Evolutionary conservation across 2,329 filamentous ascomycete genomes (phyloP).

Genomic region (Fusarium temperatum): DNA sequence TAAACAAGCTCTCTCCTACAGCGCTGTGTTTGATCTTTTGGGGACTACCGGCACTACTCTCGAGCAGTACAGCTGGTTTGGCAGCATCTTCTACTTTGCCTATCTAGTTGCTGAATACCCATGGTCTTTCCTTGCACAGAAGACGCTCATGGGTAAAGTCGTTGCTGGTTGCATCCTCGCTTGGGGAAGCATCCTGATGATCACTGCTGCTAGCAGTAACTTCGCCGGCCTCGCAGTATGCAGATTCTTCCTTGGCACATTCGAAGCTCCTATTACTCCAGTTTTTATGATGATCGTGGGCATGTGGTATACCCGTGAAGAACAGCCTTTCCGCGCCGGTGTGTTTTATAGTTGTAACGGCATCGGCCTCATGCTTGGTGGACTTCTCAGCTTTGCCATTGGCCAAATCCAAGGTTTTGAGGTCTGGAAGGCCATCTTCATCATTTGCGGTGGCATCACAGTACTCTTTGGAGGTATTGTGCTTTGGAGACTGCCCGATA

Average conservation of each 20-base stretch:
- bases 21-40: neutral
- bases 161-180: neutral
- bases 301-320: neutral
- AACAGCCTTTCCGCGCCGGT: neutral
- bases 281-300: neutral
- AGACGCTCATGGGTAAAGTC: neutral
- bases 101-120: neutral
- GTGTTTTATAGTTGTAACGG: neutral
- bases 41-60: neutral
- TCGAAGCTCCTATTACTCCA: neutral
- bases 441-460: neutral
- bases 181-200: neutral
- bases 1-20: neutral
- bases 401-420: neutral
- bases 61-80: neutral
- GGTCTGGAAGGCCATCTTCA: neutral
- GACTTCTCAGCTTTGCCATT: neutral
- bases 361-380: neutral
- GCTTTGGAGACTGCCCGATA: neutral
- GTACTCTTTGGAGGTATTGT: neutral
- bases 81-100: neutral
- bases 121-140: neutral
- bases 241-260: neutral
- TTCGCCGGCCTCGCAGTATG: neutral
- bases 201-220: neutral